Evolutionary conservation across 2,329 filamentous ascomycete species (phyloP).

Genomic region (Rutstroemia sp.): DNA sequence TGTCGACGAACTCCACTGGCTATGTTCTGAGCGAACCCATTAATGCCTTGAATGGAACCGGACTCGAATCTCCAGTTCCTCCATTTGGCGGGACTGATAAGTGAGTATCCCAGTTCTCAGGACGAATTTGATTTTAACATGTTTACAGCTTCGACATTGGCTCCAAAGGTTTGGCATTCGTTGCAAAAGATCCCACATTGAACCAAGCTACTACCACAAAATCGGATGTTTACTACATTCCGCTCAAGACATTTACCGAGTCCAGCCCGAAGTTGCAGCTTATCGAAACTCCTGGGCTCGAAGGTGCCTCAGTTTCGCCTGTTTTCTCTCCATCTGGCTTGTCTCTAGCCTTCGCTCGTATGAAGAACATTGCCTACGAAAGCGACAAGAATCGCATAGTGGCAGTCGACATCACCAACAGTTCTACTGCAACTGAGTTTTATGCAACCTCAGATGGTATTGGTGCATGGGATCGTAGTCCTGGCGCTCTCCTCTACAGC

Average conservation of each 20-base stretch:
- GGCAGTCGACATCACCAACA: conserved; percentile 49
- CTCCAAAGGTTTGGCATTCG: conserved; percentile 16
- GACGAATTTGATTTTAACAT: background rate
- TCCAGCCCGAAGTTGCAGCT: conserved; percentile 9
- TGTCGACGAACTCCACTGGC: conserved; percentile 11
- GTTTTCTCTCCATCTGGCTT: conserved; percentile 66
- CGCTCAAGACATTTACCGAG: conserved; percentile 18
- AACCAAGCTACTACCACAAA: conserved; percentile 20
- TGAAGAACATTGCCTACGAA: conserved; percentile 70
- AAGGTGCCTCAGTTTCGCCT: conserved; percentile 29
- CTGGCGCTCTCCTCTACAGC: conserved; percentile 32
- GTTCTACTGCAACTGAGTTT: conserved; percentile 49
- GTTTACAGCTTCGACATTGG: conserved; percentile 17
- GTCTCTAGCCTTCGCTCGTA: conserved; percentile 67
- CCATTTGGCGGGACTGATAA: conserved; percentile 16
- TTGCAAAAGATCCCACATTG: conserved; percentile 17
- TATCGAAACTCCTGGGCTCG: conserved; percentile 17
- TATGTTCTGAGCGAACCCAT: conserved; percentile 21
- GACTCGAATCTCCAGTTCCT: conserved; percentile 20
- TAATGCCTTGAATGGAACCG: conserved; percentile 21
- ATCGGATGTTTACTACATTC: conserved; percentile 19
- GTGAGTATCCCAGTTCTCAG: conserved; percentile 7
- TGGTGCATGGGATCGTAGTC: conserved; percentile 51
- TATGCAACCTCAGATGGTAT: conserved; percentile 50
- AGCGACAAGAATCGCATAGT: conserved; percentile 65